Conservation (phyloP, 495 filamentous ascomycete genomes). For the Copromyces sp. region DNA sequence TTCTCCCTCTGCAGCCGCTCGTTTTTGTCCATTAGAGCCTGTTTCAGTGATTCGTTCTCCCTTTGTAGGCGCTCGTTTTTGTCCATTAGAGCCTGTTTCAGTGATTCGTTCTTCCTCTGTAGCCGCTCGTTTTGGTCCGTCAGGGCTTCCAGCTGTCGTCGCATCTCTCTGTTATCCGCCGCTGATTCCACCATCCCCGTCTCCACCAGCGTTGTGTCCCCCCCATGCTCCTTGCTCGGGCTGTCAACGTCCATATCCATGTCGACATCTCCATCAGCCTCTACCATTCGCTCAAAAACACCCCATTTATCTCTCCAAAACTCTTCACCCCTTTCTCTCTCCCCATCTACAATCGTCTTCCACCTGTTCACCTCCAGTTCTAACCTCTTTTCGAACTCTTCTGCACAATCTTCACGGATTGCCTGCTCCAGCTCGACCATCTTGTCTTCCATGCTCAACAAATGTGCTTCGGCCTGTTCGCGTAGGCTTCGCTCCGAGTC, state of each 20-base stretch:
- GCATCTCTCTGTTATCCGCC: neutral
- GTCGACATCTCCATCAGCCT: constrained; percentile 32
- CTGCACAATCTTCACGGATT: constrained; percentile 80
- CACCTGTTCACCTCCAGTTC: constrained; percentile 65
- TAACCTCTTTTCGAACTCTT: constrained; percentile 72
- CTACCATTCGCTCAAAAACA: constrained; percentile 51
- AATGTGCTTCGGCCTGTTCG: constrained; percentile 48
- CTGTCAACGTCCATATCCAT: constrained; percentile 24
- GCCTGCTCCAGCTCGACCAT: constrained; percentile 67
- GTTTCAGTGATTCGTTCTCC: constrained; percentile 39
- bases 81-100: constrained; percentile 35
- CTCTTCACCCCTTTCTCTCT: constrained; percentile 66
- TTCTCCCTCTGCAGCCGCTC: constrained; percentile 46
- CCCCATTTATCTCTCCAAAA: constrained; percentile 88
- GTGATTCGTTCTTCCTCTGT: constrained; percentile 38
- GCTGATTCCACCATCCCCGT: neutral
- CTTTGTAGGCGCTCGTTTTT: constrained; percentile 51
- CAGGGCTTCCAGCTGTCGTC: neutral
- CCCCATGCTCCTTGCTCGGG: neutral
- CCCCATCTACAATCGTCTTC: constrained; percentile 60
- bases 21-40: constrained; percentile 45
- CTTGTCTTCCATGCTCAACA: constrained; percentile 53
- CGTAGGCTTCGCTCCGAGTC: constrained; percentile 43
- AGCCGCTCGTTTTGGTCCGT: constrained; percentile 48
- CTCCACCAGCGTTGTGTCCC: neutral